Percentiles rank a stretch among this genome's conserved stretches.
Conservation (phyloP, 164 flowering plant genomes). For the Chimonanthus praecox region DNA sequence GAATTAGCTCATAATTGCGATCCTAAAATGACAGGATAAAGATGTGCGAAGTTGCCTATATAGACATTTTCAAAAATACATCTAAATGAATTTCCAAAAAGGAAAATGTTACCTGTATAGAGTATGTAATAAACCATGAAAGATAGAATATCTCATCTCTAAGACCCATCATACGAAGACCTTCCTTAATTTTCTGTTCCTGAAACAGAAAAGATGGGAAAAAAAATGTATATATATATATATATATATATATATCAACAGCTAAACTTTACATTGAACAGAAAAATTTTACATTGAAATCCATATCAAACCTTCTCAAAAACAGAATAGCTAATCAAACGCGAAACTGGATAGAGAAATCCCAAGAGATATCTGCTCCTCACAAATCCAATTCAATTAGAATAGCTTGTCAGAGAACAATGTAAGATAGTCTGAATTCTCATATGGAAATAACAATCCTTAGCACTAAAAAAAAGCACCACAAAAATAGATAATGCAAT, state of each 20-base stretch:
- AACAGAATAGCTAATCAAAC: slow-evolving; percentile 85
- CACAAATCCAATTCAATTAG: slow-evolving; percentile 10
- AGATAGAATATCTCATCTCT: slow-evolving; percentile 80
- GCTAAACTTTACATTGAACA: neutral
- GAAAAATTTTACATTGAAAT: neutral
- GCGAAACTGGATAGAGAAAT: slow-evolving; percentile 91
- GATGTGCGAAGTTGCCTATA: neutral
- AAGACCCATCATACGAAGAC: slow-evolving; percentile 97
- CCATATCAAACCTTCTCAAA: slow-evolving; percentile 75
- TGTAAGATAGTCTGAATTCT: neutral
- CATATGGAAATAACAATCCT: neutral
- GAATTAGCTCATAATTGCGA: too few relatives aligned
- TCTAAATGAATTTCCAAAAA: too few relatives aligned
- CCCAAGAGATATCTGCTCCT: slow-evolving; percentile 83
- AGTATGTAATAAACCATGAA: slow-evolving; percentile 91
- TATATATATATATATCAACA: neutral
- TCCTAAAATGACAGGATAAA: neutral
- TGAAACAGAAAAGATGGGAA: slow-evolving; percentile 22
- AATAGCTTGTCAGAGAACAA: neutral
- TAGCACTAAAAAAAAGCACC: neutral
- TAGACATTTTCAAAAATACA: too few relatives aligned
- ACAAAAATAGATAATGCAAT: neutral
- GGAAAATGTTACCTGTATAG: slow-evolving; percentile 49
- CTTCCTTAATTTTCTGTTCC: slow-evolving; percentile 96
- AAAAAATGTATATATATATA: neutral